Base-by-base conservation (phyloP, 768 basidiomycete genomes). In the Mycena polygramma region DNA sequence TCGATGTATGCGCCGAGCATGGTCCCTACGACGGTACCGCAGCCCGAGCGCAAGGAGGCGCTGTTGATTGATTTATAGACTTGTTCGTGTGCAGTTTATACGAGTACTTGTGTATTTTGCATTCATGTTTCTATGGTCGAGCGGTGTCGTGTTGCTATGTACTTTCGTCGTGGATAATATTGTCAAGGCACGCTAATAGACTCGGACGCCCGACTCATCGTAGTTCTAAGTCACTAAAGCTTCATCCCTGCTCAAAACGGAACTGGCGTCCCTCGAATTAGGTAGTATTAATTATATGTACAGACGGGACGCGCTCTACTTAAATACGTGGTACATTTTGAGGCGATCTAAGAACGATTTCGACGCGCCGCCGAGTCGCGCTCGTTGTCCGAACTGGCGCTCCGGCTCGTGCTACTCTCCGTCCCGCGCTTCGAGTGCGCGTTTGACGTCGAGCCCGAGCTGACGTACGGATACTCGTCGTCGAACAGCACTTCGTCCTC, bases 1-100 rank as follows among this genome's bases (percentile, higher is more conserved):
- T 79, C 86, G 35, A 71, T 84, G 77, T 89, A 90, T 74, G 81
- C 79, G 11, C 74, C 76, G 57, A 69, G 78, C 24, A 63, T 73
- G 72, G 22, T 65, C n/a, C 78, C 87, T 7, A 82, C 89, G 20
- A 82, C 81, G 54, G 82, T 83, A 45, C 87, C 88, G 57, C 85
- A 86, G 68, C 90, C 92, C 70, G 87, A 92, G 76, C 88, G 91
- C 80, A 92, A 93, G 78, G 88, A 88, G 73, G 85, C 86, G 45
- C 74, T 88, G 74, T 81, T 89, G 78, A 89, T 89, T 79, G 87
- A 89, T 78, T 75, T 87, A 74, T 87, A 75, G 59, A 13, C 14
- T 64, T 54, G 30, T 13, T 14, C 45, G 2, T 30, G 62, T 14
- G 7, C 57, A 20, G 41, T 19, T 24, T 19, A 36, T 41, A 11